Evolutionary conservation across 306 rosid species (phyloP).

Genomic region (Cucumis hystrix): DNA sequence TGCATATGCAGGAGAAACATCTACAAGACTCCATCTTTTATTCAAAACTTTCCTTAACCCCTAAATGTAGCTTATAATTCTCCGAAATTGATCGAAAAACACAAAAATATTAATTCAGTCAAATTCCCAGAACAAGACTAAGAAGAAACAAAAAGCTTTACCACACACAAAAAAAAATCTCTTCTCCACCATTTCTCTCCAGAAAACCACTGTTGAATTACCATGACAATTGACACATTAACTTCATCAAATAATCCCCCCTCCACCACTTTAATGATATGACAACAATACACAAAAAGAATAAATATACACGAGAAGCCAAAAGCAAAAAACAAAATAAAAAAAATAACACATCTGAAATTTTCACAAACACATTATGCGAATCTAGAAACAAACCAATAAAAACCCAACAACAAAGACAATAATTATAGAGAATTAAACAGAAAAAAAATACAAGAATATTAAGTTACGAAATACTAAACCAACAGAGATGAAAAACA

Average conservation of each 20-base stretch:
- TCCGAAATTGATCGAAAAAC: not conserved
- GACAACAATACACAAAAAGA: not conserved
- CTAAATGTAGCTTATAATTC: not conserved
- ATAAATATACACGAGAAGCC: not conserved
- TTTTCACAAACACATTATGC: not conserved
- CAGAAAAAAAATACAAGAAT: not conserved
- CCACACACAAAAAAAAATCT: not conserved
- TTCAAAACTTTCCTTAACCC: not conserved
- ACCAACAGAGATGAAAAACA: conserved; percentile 1
- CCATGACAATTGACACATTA: not conserved
- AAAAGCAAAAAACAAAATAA: not conserved
- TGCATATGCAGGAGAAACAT: not conserved
- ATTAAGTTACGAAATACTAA: conserved; percentile 9
- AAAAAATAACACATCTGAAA: not conserved
- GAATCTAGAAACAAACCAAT: not conserved
- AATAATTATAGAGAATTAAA: not conserved
- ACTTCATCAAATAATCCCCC: not conserved
- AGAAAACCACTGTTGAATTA: not conserved
- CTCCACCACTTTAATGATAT: not conserved
- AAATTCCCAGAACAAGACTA: not conserved
- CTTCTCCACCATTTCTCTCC: not conserved
- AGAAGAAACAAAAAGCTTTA: not conserved
- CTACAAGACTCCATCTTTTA: not conserved
- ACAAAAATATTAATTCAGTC: not conserved
- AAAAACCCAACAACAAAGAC: not conserved